Percentiles rank a stretch among this genome's conserved stretches.
Conservation (phyloP, 2,329 filamentous ascomycete species). For the Delphinella strobiligena region DNA sequence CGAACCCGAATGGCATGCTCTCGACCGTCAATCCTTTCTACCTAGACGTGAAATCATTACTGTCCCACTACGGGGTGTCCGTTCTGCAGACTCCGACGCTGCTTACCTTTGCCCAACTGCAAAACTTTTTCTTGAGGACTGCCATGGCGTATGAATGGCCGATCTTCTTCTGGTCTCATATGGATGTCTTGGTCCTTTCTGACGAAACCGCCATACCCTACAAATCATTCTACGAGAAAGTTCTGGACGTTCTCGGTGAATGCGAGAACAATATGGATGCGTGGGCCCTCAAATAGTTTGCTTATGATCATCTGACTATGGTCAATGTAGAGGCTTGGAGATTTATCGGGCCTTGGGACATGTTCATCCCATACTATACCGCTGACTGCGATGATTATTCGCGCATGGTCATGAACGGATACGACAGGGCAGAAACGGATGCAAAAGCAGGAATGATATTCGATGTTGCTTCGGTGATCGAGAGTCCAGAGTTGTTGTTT, state of each 20-base stretch:
- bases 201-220: slow-evolving; percentile 24
- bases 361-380: slow-evolving; percentile 45
- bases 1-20: slow-evolving; percentile 38
- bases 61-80: slow-evolving; percentile 38
- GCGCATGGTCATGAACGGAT: slow-evolving; percentile 1
- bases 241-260: slow-evolving; percentile 13
- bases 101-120: slow-evolving; percentile 43
- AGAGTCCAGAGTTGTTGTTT: no score
- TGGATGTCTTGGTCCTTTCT: slow-evolving; percentile 39
- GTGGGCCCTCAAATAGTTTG: slow-evolving; percentile 45
- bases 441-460: no score
- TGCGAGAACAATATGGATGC: slow-evolving; percentile 10
- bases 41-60: slow-evolving; percentile 40
- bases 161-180: slow-evolving; percentile 47
- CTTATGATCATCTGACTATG: slow-evolving; percentile 46
- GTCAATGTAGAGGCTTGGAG: slow-evolving; percentile 43
- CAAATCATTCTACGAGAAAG: slow-evolving; percentile 19
- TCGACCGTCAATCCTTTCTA: slow-evolving; percentile 45
- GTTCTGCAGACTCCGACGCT: slow-evolving; percentile 40
- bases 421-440: no score
- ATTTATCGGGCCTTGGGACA: slow-evolving; percentile 45
- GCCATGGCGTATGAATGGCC: slow-evolving; percentile 33
- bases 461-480: no score
- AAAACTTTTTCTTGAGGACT: slow-evolving; percentile 41
- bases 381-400: slow-evolving; percentile 32